Conservation (phyloP, 305 asterid genomes). For the Solanum hybrid region DNA sequence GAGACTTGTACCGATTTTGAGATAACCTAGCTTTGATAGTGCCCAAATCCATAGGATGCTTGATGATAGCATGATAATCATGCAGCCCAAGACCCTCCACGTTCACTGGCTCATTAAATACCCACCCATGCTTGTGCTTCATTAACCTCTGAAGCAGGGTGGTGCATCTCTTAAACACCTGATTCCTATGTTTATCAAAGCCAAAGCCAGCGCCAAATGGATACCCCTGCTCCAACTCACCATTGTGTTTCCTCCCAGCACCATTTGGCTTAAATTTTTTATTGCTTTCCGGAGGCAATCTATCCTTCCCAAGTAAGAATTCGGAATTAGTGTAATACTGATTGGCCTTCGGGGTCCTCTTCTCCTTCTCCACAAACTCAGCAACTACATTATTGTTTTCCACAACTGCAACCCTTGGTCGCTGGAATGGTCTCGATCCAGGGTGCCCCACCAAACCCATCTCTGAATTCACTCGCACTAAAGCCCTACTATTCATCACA, state of each 20-base stretch:
- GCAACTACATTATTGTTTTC: slow-evolving; percentile 13
- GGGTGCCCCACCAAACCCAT: slow-evolving; percentile 33
- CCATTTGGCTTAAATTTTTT: slow-evolving; percentile 21
- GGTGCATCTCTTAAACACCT: slow-evolving; percentile 40
- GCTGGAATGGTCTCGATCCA: slow-evolving; percentile 3
- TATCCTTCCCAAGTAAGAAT: slow-evolving; percentile 28
- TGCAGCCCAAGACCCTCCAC: slow-evolving; percentile 9
- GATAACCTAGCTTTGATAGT: slow-evolving; percentile 13
- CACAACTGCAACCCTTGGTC: slow-evolving; percentile 7
- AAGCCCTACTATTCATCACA: slow-evolving; percentile 18
- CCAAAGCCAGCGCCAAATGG: slow-evolving; percentile 21
- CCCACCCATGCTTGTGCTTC: slow-evolving; percentile 24
- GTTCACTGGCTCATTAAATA: slow-evolving; percentile 20
- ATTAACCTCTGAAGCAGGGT: slow-evolving; percentile 39
- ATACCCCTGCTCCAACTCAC: not conserved
- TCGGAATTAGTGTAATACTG: slow-evolving; percentile 19
- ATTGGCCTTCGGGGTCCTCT: slow-evolving; percentile 29
- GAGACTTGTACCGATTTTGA: slow-evolving; percentile 11
- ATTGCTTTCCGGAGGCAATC: slow-evolving; percentile 22
- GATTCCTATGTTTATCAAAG: slow-evolving; percentile 32
- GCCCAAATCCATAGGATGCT: slow-evolving; percentile 21
- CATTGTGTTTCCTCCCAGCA: slow-evolving; percentile 5
- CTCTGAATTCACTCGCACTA: slow-evolving; percentile 45
- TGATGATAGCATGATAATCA: slow-evolving; percentile 15
- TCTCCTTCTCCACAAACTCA: slow-evolving; percentile 19